Base-by-base conservation (phyloP, 495 filamentous ascomycete species). In the Penicillium goetzii region DNA sequence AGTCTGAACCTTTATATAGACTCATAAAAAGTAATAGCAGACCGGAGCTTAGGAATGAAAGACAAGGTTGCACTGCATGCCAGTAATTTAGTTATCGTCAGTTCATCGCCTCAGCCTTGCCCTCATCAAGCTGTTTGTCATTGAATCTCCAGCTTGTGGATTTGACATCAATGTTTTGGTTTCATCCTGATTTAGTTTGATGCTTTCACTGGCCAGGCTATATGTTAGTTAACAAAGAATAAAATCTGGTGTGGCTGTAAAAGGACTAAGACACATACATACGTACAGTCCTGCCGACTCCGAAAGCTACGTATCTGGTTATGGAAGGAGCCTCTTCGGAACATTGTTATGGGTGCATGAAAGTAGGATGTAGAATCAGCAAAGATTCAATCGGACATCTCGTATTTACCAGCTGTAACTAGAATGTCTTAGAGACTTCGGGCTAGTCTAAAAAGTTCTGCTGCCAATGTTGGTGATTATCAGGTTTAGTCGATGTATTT, bases 371-470 rank as follows among this genome's bases (percentile, higher is more conserved):
- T 41, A 64, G 30, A 64, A 23, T 50, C 56, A 47, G 56, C 40
- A 50, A 41, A 21, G 10, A 4, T 19, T 36, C 41, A 38, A 34
- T 10, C n/a, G 12, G 25, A 0, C 33, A 32, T 28, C 23, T 45
- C 61, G 60, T 59, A 63, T 59, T 54, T 56, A 3, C 21, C 10
- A 56, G 53, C 56, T 55, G 66, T 19, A 49, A 45, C 63, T 62
- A 28, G 49, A 68, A 62, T 65, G 36, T 68, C 56, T 68, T 26
- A 11, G 15, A 30, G 51, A 10, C 28, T 19, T 53, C n/a, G 5
- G 32, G 30, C 52, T 34, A 6, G 52, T 36, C 28, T 30, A 11
- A n/a, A 15, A 8, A 26, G 11, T 2, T 26, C 8, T 3, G 0
- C 9, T 0, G 47, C 10, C 0, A 10, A 51, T 51, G 15, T 8